Conservation (phyloP, 108 stramenopile species). For the Cyclotella choctawhatcheeana region DNA sequence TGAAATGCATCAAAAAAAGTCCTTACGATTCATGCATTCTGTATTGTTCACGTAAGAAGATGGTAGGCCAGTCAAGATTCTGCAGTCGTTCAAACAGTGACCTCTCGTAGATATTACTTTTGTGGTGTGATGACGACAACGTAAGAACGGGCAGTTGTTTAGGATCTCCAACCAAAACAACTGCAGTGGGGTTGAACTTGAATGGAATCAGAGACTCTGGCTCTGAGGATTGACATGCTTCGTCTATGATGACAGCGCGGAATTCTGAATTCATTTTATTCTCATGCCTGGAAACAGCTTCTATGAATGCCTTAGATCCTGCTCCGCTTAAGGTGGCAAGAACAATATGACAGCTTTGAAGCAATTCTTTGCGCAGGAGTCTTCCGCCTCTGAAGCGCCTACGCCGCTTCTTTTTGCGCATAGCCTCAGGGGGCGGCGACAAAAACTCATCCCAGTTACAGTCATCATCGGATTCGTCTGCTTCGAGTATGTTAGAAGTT, state of each 20-base stretch:
- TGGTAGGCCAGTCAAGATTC: constrained; percentile 63
- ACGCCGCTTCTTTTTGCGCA: constrained; percentile 31
- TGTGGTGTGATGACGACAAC: constrained; percentile 50
- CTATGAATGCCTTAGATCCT: constrained; percentile 61
- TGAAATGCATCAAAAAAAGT: no score
- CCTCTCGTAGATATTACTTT: constrained; percentile 53
- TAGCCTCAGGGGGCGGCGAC: constrained; percentile 32
- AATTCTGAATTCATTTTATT: constrained; percentile 64
- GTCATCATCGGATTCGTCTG: constrained; percentile 26
- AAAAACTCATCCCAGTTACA: constrained; percentile 23
- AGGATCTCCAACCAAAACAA: constrained; percentile 64
- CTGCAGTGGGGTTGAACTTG: constrained; percentile 58
- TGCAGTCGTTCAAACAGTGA: constrained; percentile 84
- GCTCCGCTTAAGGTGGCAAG: constrained; percentile 57
- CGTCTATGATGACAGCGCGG: constrained; percentile 87
- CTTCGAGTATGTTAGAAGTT: constrained; percentile 29
- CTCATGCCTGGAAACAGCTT: constrained; percentile 47
- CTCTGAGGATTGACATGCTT: constrained; percentile 89
- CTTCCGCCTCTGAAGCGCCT: constrained; percentile 24
- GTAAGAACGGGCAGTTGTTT: constrained; percentile 88
- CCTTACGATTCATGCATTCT: constrained; percentile 74
- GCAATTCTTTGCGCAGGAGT: constrained; percentile 35
- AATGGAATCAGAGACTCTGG: constrained; percentile 85
- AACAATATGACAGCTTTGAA: constrained; percentile 51
- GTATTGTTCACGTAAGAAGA: constrained; percentile 85